phyloP scores from a whole-genome alignment of 345 rosid genomes.

The Trapa incisa region DNA sequence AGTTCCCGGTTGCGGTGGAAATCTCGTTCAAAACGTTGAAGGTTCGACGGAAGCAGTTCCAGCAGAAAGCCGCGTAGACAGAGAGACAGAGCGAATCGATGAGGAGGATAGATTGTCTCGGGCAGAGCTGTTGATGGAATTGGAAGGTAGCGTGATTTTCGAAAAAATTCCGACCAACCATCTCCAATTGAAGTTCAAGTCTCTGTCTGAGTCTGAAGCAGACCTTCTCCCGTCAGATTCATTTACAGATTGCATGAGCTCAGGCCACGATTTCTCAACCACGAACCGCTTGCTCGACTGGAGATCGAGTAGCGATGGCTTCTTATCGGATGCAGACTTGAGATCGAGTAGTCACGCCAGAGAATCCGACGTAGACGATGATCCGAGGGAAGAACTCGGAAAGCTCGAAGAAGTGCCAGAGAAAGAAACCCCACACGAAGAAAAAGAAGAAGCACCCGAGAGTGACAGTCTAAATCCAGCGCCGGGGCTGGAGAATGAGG shows the following conservation, averaged over 20 bases:
- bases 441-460: conserved; percentile 1
- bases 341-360: conserved; percentile 7
- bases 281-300: conserved; percentile 24
- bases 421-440: conserved; percentile 5
- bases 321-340: conserved; percentile 46
- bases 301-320: conserved; percentile 28
- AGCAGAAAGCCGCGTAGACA: neutral
- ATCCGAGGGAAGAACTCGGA: conserved; percentile 18
- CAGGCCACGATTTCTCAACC: conserved; percentile 31
- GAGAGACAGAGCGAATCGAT: neutral
- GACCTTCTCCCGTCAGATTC: conserved; percentile 30
- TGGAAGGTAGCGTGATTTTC: conserved; percentile 6
- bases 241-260: conserved; percentile 39
- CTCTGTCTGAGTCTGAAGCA: conserved; percentile 22
- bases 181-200: conserved; percentile 22
- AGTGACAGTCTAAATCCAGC: neutral
- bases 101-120: neutral
- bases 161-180: conserved; percentile 10
- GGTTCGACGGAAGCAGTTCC: neutral
- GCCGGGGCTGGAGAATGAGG: conserved; percentile 25
- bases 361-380: conserved; percentile 11
- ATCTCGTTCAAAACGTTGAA: neutral
- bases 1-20: conserved; percentile 25
- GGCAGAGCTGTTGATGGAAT: conserved; percentile 8
- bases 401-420: conserved; percentile 17